Percentiles rank a stretch among this genome's conserved stretches.
These are phyloP conservation scores for Kluyveromyces marxianus DNA, from an alignment of 1,139 yeast species.

Conservation along the genomic window DNA sequence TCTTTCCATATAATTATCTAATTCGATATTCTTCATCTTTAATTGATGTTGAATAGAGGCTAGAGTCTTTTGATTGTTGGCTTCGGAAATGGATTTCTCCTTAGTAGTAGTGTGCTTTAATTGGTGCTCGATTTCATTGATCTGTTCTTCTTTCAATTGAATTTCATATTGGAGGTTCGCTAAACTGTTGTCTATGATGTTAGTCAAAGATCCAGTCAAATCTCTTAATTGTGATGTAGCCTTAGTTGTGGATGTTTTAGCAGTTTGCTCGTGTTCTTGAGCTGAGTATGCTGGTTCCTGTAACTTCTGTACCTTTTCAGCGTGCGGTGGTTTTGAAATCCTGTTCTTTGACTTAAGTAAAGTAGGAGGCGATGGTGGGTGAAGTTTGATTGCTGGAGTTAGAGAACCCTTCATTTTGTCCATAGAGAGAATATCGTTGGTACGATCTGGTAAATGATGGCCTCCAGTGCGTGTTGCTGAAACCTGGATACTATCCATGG, in stretches of 20 bases:
- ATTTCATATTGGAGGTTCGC: conserved; percentile 4
- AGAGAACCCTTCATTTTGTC: conserved; percentile 5
- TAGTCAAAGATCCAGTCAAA: conserved; percentile 8
- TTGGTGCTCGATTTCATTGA: conserved; percentile 36
- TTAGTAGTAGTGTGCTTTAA: conserved; percentile 38
- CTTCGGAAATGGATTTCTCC: conserved; percentile 8
- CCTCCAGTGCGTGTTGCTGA: neutral
- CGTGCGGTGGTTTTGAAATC: neutral
- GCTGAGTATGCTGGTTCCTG: conserved; percentile 2
- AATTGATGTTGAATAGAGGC: neutral
- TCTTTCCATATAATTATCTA: conserved; percentile 34
- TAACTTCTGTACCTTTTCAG: neutral
- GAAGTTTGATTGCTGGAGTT: conserved; percentile 4
- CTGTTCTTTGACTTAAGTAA: neutral
- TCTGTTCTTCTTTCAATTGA: conserved; percentile 28
- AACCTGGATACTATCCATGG: neutral
- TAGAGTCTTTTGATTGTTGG: neutral
- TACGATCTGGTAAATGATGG: neutral
- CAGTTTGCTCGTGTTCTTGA: too few species aligned
- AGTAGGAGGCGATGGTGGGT: conserved; percentile 5
- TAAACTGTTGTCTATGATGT: conserved; percentile 8
- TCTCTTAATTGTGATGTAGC: conserved; percentile 7
- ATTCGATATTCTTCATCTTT: conserved; percentile 7
- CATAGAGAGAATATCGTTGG: neutral
- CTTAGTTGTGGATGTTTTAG: neutral